Evolutionary conservation across 2,329 filamentous ascomycete species (phyloP).

Genomic region (Penicillium crustosum): DNA sequence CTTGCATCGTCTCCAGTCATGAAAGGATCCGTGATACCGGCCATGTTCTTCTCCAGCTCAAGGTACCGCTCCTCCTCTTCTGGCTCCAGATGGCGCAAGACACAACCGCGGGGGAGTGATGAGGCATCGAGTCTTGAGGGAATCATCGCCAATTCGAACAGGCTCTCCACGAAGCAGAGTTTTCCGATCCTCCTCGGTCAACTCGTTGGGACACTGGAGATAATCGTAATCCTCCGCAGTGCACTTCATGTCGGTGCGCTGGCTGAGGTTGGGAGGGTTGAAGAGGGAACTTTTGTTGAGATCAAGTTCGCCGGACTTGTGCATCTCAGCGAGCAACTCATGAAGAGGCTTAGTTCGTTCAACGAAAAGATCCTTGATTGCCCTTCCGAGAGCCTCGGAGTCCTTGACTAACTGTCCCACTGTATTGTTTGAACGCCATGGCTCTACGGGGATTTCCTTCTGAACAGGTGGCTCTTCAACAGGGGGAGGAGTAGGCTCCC

Average conservation of each 20-base stretch:
- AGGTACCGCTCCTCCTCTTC: conserved; percentile 50
- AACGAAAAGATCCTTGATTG: conserved; percentile 44
- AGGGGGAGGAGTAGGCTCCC: conserved; percentile 22
- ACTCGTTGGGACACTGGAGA: conserved; percentile 40
- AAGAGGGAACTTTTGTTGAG: conserved; percentile 42
- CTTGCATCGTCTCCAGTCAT: conserved; percentile 44
- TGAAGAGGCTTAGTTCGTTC: conserved; percentile 43
- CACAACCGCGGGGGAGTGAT: conserved; percentile 48
- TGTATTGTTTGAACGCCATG: conserved; percentile 43
- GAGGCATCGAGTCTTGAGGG: conserved; percentile 44
- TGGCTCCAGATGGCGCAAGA: conserved; percentile 45
- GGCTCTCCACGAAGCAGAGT: conserved; percentile 43
- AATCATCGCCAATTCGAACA: conserved; percentile 39
- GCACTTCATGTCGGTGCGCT: conserved; percentile 46
- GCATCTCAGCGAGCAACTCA: conserved; percentile 40
- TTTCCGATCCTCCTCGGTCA: conserved; percentile 46
- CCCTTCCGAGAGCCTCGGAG: conserved; percentile 33
- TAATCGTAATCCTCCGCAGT: conserved; percentile 41
- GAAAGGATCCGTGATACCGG: conserved; percentile 32
- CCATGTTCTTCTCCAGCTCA: conserved; percentile 43
- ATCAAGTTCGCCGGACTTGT: conserved; percentile 38
- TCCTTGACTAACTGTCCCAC: conserved; percentile 42
- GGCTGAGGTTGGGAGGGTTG: conserved; percentile 42
- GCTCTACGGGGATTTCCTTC: conserved; percentile 27
- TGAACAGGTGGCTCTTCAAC: conserved; percentile 23